Evolutionary conservation across 345 rosid genomes (phyloP).

Genomic region (Boechera retrofracta): DNA sequence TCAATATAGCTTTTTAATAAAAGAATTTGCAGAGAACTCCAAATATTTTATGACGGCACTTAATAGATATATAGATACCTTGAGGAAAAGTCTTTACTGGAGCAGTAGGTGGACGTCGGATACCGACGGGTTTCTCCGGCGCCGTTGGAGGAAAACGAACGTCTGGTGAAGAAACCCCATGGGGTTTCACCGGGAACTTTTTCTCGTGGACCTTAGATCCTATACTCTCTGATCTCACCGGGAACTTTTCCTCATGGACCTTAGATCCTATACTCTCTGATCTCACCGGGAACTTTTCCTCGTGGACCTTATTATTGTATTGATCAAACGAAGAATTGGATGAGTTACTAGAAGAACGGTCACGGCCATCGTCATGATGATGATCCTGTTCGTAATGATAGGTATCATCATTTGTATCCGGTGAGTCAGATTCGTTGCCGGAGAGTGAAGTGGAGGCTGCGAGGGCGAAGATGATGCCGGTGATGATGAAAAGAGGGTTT

Average conservation of each 20-base stretch:
- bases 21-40: neutral
- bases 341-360: conserved; percentile 16
- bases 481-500: conserved; percentile 32
- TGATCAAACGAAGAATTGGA: conserved; percentile 30
- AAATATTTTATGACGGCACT: neutral
- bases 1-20: neutral
- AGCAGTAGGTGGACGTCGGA: conserved; percentile 40
- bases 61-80: conserved; percentile 18
- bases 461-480: conserved; percentile 38
- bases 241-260: neutral
- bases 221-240: conserved; percentile 25
- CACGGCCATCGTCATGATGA: neutral
- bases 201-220: neutral
- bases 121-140: conserved; percentile 21
- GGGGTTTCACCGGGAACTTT: conserved; percentile 12
- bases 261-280: conserved; percentile 4
- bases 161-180: conserved; percentile 17
- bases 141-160: conserved; percentile 8
- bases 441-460: conserved; percentile 35
- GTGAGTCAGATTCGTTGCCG: conserved; percentile 19
- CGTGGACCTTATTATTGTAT: conserved; percentile 29
- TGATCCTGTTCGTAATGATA: conserved; percentile 26
- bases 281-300: conserved; percentile 10
- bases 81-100: conserved; percentile 36
- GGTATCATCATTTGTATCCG: conserved; percentile 13